Evolutionary conservation across 75 land plant genomes (phyloP), one percentile per base, ranked within the genome.

Genomic region (Cunninghamia lanceolata): DNA sequence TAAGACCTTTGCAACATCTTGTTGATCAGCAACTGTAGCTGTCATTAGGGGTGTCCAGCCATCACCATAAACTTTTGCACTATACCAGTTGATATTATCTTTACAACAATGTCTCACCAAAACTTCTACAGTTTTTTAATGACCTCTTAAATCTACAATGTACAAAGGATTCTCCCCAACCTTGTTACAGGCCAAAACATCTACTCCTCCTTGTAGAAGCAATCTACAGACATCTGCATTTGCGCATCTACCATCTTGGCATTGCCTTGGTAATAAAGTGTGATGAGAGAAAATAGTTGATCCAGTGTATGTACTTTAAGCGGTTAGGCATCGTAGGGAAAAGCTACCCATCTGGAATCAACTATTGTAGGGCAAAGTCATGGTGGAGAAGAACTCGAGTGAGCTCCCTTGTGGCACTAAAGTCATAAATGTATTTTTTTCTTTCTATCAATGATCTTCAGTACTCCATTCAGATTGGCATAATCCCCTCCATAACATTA

Each of bases 31-130:
- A 83, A 90, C 91, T 45, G 91, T 78, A 17, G 91, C 91, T 79
- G 90, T 90, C 91, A 90, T 90, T 43, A 90, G 85, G 47, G 90
- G 91, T 34, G 91, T 90, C 91, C 91, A 90, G 35, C 91, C 91
- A 86, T 90, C 91, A 86, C 91, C 89, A 86, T 90, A 90, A 14
- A 80, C 73, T 74, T 88, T 83, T 36, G 90, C 90, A 86, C 82
- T 84, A 54, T 90, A 90, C 91, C 91, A 90, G 43, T 88, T 90
- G 84, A 88, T 66, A 36, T 86, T 85, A 35, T 80, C 82, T 86
- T 75, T 85, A 59, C 79, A 56, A 83, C 91, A 90, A 42, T 87
- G 85, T n/a, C 86, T 66, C 36, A 90, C 86, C 84, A 90, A 83
- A 32, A 88, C 71, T 39, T 84, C 86, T 32, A 90, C 88, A 46